Percentiles rank a stretch among this genome's conserved stretches.
Conservation (phyloP, 129 eudicot species). For the Rutidosis leptorrhynchoides region DNA sequence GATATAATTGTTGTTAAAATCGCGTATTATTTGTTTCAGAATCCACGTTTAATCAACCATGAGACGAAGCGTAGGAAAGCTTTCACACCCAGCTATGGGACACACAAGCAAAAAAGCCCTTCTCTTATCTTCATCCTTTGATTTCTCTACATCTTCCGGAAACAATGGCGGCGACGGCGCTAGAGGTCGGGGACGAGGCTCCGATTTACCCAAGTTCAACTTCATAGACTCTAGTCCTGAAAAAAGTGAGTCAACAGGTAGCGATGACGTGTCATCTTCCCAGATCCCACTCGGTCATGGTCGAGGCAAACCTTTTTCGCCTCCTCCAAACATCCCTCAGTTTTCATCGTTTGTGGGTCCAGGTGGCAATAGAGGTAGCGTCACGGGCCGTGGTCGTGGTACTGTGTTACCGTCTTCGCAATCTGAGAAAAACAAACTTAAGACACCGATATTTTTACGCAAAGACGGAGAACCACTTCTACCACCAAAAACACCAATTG, state of each 20-base stretch:
- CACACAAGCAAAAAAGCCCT: constrained; percentile 21
- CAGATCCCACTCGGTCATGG: constrained; percentile 52
- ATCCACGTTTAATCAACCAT: constrained; percentile 29
- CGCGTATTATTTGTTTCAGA: constrained; percentile 7
- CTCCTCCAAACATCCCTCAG: constrained; percentile 30
- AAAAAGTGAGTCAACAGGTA: constrained; percentile 16
- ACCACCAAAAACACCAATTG: constrained; percentile 10
- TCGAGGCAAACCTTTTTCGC: constrained; percentile 43
- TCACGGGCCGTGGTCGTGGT: constrained; percentile 47
- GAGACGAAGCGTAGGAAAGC: constrained; percentile 53
- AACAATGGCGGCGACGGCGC: constrained; percentile 43
- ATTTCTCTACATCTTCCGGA: constrained; percentile 39
- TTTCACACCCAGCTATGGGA: constrained; percentile 41
- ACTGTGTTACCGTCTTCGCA: constrained; percentile 11
- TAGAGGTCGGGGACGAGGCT: constrained; percentile 51
- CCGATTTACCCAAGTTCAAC: constrained; percentile 21
- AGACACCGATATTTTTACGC: constrained; percentile 29
- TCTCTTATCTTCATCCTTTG: constrained; percentile 26
- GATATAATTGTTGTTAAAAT: not conserved
- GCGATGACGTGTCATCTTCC: constrained; percentile 20
- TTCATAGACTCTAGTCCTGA: constrained; percentile 8
- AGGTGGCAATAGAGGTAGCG: constrained; percentile 11
- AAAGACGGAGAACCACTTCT: constrained; percentile 31
- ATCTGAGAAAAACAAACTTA: constrained; percentile 21
- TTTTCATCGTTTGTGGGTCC: constrained; percentile 24